Base-by-base conservation (phyloP, 495 filamentous ascomycete species). In the Baudoinia panamericana region DNA sequence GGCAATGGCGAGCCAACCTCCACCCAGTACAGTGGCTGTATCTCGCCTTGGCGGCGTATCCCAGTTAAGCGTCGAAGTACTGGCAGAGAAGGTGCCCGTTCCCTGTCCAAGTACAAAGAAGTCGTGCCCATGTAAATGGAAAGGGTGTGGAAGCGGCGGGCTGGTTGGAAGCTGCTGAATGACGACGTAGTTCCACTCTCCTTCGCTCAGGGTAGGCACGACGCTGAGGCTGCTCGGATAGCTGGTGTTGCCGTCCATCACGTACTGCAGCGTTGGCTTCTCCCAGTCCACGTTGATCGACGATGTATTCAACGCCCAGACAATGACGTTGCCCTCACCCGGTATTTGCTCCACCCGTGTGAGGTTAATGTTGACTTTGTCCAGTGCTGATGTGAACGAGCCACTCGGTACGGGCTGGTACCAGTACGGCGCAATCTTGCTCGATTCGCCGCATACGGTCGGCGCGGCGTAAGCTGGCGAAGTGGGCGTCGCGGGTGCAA, bases 71-170 rank as follows among this genome's bases (percentile, higher is more conserved):
- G 46, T 52, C 1, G 48, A 33, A 20, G 45, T 42, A 32, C 46
- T 28, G 38, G 20, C 22, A 16, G 20, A n/a, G 37, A 45, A 45
- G 7, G 19, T 41, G 1, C 54, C 52, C 16, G 23, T 36, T 12
- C 48, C 43, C 13, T 32, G 32, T 24, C 56, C 59, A 17, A 63
- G 57, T 21, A 62, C 46, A 36, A 51, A 60, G 40, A 62, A 63
- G 41, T 62, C 58, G 46, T 63, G 60, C 8, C 60, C 60, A 41
- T 63, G 60, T n/a, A 63, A 46, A 46, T 63, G 60, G 51, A 63
- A 58, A 2, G 60, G 60, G 28, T 63, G 59, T n/a, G 53, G 53
- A 12, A 63, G 35, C 3, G 50, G 47, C 1, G 53, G 48, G 19
- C 30, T 39, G 17, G 12, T 20, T 5, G 16, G 31, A 20, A 44